These are phyloP conservation scores for Coemansia reversa DNA, from an alignment of 192 early-diverging fungal species.

Conservation along the genomic window DNA sequence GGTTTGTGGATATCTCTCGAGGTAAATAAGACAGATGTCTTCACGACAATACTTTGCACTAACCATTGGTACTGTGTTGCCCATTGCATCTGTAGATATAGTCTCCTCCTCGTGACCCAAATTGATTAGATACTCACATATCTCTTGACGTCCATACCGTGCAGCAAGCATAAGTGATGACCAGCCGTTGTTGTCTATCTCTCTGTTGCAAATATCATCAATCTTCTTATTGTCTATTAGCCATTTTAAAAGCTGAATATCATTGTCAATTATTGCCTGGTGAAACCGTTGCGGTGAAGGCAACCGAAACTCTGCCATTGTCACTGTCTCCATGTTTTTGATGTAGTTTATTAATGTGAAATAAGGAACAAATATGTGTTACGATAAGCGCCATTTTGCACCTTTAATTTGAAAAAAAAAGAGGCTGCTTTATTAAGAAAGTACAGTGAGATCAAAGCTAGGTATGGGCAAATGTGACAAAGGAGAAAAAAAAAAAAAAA, in stretches of 20 bases:
- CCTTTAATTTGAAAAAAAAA: no score
- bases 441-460: background rate
- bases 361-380: no score
- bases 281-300: constrained; percentile 38
- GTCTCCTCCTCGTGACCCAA: constrained; percentile 43
- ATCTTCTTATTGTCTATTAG: constrained; percentile 35
- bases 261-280: constrained; percentile 43
- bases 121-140: constrained; percentile 37
- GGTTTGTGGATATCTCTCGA: constrained; percentile 43
- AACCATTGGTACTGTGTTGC: constrained; percentile 50
- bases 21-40: constrained; percentile 35
- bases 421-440: background rate
- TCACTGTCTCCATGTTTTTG: constrained; percentile 11
- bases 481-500: no score
- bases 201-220: constrained; percentile 39
- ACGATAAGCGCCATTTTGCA: no score
- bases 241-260: constrained; percentile 41
- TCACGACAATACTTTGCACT: constrained; percentile 48
- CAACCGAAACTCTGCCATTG: constrained; percentile 37
- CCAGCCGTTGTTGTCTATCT: constrained; percentile 41
- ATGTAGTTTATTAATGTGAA: background rate
- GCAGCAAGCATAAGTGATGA: constrained; percentile 52
- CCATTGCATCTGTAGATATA: constrained; percentile 35
- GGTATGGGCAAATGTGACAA: background rate
- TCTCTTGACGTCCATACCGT: constrained; percentile 34